Percentiles rank a stretch among this genome's conserved stretches.
Evolutionary conservation across 768 basidiomycete species (phyloP).

Genomic region (Sporobolomyces roseus): DNA sequence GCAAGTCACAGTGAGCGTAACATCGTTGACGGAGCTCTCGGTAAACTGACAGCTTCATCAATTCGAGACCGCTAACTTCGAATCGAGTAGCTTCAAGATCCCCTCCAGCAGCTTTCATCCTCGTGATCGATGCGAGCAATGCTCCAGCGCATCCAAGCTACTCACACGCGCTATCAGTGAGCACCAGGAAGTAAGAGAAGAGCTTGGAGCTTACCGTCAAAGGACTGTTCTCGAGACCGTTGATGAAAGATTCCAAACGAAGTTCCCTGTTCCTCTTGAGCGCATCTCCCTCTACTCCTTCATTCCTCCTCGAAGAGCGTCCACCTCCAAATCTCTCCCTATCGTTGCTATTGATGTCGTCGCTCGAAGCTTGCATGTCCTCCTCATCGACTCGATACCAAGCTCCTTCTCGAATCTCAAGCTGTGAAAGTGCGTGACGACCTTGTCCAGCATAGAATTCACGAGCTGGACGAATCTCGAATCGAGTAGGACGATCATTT

Average conservation of each 20-base stretch:
- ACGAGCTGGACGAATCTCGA: conserved; percentile 75
- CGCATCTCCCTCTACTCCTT: conserved; percentile 54
- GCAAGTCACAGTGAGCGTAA: too few relatives aligned
- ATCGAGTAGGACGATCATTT: conserved; percentile 50
- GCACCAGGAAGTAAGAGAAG: neutral
- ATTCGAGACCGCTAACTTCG: conserved; percentile 68
- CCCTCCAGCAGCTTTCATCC: conserved; percentile 58
- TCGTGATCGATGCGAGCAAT: conserved; percentile 69
- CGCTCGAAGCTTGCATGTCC: conserved; percentile 41
- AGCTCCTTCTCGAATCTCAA: conserved; percentile 63
- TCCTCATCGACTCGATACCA: conserved; percentile 49
- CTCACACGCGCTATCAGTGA: too few relatives aligned
- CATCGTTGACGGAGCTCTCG: conserved; percentile 11
- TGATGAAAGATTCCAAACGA: conserved; percentile 73
- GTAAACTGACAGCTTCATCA: conserved; percentile 60
- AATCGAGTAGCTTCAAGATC: conserved; percentile 63
- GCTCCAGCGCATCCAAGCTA: conserved; percentile 81
- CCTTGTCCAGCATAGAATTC: conserved; percentile 71
- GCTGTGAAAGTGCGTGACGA: conserved; percentile 63
- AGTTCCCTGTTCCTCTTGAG: conserved; percentile 75
- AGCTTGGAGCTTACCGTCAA: conserved; percentile 65
- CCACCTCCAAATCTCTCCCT: too few relatives aligned
- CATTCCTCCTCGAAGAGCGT: conserved; percentile 41
- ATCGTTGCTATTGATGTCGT: conserved; percentile 40
- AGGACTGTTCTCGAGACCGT: conserved; percentile 62